These are phyloP conservation scores for Lepidium africanum DNA, from an alignment of 345 rosid genomes.

Conservation along the genomic window DNA sequence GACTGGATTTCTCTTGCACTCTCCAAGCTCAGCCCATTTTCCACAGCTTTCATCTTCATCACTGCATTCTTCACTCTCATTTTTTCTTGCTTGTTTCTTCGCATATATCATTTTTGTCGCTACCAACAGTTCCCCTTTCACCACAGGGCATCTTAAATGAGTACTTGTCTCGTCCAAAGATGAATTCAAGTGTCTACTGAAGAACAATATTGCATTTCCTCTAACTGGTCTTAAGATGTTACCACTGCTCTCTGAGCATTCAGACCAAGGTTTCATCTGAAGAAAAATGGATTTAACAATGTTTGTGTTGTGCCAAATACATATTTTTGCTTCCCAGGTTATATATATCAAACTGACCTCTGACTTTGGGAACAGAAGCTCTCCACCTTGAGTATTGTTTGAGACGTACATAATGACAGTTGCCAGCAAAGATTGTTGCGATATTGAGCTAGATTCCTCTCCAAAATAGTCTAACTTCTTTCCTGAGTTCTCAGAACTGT, in stretches of 20 bases:
- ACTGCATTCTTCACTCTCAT: constrained; percentile 38
- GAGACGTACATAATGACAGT: constrained; percentile 70
- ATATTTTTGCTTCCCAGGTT: not conserved
- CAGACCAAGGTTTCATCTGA: constrained; percentile 50
- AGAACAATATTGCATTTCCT: constrained; percentile 80
- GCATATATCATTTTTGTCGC: constrained; percentile 55
- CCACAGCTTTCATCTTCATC: constrained; percentile 74
- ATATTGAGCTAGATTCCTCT: constrained; percentile 28
- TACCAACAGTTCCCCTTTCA: constrained; percentile 59
- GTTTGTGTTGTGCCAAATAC: not conserved
- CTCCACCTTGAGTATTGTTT: constrained; percentile 61
- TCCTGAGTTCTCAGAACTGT: constrained; percentile 39
- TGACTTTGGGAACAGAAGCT: constrained; percentile 60
- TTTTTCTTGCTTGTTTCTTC: constrained; percentile 25
- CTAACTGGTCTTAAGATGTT: constrained; percentile 49
- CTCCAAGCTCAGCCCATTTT: constrained; percentile 73
- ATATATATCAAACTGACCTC: constrained; percentile 38
- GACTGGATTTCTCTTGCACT: constrained; percentile 77
- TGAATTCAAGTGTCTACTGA: constrained; percentile 46
- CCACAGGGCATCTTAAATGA: constrained; percentile 76
- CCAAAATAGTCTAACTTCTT: constrained; percentile 45
- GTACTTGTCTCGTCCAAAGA: constrained; percentile 49
- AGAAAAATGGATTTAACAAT: not conserved
- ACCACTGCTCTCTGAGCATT: constrained; percentile 39
- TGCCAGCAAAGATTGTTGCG: constrained; percentile 50